Evolutionary conservation across 441 rosid species (phyloP).

Genomic region (Erodium trifolium): DNA sequence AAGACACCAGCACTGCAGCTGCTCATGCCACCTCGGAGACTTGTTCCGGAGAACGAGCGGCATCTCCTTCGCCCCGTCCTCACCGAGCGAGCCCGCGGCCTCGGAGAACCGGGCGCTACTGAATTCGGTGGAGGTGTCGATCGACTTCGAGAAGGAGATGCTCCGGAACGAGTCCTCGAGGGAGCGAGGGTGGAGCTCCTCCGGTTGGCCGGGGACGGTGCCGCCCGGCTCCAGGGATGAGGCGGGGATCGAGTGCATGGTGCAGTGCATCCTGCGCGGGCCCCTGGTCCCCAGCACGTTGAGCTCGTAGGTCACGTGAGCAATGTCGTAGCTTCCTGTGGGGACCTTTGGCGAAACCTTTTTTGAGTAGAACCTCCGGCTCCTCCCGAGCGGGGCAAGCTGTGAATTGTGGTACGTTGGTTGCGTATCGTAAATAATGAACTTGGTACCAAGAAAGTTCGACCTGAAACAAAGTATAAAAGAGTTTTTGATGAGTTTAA

Average conservation of each 20-base stretch:
- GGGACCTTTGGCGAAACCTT: constrained; percentile 24
- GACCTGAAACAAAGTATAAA: constrained; percentile 12
- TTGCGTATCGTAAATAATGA: constrained; percentile 11
- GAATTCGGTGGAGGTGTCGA: constrained; percentile 17
- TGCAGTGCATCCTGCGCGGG: constrained; percentile 24
- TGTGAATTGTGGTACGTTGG: constrained; percentile 19
- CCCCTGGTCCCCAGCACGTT: constrained; percentile 23
- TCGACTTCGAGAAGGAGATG: constrained; percentile 13
- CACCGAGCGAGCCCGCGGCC: neutral
- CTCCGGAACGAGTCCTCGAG: constrained; percentile 23
- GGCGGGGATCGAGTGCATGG: constrained; percentile 21
- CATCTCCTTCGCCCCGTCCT: too few relatives aligned
- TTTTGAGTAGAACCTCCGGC: constrained; percentile 19
- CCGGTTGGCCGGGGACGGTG: constrained; percentile 18
- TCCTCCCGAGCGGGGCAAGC: constrained; percentile 19
- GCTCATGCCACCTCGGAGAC: constrained; percentile 24
- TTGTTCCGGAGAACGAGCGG: constrained; percentile 18
- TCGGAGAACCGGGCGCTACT: constrained; percentile 22
- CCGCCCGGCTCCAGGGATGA: constrained; percentile 18
- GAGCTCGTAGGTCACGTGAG: constrained; percentile 22
- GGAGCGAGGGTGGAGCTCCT: too few relatives aligned
- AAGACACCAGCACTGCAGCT: constrained; percentile 21
- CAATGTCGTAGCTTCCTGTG: constrained; percentile 19
- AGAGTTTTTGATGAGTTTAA: too few relatives aligned
- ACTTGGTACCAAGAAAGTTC: constrained; percentile 23